Base-by-base conservation (phyloP, 176 grass and related monocot genomes). In the Neostapfia colusana region DNA sequence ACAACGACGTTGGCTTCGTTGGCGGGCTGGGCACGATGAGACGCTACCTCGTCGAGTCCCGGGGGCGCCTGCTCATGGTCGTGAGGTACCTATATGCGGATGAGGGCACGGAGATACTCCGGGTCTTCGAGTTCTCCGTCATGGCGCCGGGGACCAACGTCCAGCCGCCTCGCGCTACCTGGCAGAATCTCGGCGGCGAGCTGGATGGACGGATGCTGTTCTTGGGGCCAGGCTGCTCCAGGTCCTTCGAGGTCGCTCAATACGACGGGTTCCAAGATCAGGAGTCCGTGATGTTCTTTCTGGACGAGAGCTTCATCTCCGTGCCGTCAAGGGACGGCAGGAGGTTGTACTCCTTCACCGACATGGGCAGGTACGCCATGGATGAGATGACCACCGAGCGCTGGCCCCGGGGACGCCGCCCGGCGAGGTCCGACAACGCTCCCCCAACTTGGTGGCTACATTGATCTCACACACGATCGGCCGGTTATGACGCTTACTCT, bases 401-500 rank as follows among this genome's bases (percentile, higher is more conserved):
- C 42, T 87, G 72, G 85, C 79, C 85, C 35, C 46, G 27, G 14
- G 49, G 35, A 48, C 11, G n/a, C 50, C 58, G 49, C 73, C 65
- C 72, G 17, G 0, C 10, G 23, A 27, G 4, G 66, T 82, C 79
- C 37, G 66, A 77, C 73, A 70, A 28, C 16, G 72, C 60, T 65
- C 85, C 85, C 54, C 73, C 65, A n/a, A 66, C 73, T 53, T 87
- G 85, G 85, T 87, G 85, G 78, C 38, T 87, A 73, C 85, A 74
- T 75, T 86, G 84, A 51, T 44, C 66, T 39, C 8, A 72, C 42
- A 50, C 12, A 26, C 42, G 27, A 11, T 42, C 13, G 25, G 26
- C 40, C n/a, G 53, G 41, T 71, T 46, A 11, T 31, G 31, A 31
- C 3, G 31, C 31, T 59, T 44, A 24, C 25, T 58, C 80, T 64